Conservation (phyloP, 164 flowering plant species). For the Macadamia integrifolia region DNA sequence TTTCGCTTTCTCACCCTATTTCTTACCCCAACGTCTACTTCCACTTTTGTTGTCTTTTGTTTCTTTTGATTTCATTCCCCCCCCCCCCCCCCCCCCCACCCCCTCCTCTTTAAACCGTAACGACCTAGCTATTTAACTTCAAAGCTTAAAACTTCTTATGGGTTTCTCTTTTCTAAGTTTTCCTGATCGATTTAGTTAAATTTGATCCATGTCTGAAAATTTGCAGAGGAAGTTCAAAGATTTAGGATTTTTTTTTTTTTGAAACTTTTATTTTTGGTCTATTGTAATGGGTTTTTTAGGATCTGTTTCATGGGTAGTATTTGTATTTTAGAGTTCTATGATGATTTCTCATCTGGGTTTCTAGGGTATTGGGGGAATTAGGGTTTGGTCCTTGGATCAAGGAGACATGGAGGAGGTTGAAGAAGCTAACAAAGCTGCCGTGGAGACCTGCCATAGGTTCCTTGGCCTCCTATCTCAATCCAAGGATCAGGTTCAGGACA, state of each 20-base stretch:
- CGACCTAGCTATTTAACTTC: too few species aligned
- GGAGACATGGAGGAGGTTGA: constrained; percentile 79
- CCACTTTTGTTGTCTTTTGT: constrained; percentile 32
- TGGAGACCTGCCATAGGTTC: constrained; percentile 80
- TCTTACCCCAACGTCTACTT: background rate
- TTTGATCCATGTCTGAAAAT: constrained; percentile 7
- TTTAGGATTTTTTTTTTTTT: constrained; percentile 8
- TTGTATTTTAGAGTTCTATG: constrained; percentile 14
- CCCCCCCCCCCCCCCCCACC: too few species aligned
- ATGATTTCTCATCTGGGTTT: constrained; percentile 12
- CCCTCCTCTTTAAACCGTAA: too few species aligned
- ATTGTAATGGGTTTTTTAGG: constrained; percentile 18
- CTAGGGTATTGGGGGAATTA: constrained; percentile 14
- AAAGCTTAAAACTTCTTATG: constrained; percentile 11
- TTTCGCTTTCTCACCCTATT: constrained; percentile 22
- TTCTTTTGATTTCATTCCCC: constrained; percentile 3
- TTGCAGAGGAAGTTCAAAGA: background rate
- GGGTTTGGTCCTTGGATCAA: constrained; percentile 1
- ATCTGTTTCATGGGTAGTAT: constrained; percentile 5
- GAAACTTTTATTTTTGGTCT: constrained; percentile 10
- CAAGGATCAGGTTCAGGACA: constrained; percentile 48
- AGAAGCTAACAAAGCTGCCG: constrained; percentile 74
- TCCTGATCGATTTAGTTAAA: constrained; percentile 17
- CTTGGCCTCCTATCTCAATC: constrained; percentile 53
- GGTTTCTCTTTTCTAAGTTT: constrained; percentile 6